Percentiles rank a stretch among this genome's conserved stretches.
These are phyloP conservation scores for Fusarium hainanense DNA, from an alignment of 2,329 filamentous ascomycete species.

Conservation along the genomic window DNA sequence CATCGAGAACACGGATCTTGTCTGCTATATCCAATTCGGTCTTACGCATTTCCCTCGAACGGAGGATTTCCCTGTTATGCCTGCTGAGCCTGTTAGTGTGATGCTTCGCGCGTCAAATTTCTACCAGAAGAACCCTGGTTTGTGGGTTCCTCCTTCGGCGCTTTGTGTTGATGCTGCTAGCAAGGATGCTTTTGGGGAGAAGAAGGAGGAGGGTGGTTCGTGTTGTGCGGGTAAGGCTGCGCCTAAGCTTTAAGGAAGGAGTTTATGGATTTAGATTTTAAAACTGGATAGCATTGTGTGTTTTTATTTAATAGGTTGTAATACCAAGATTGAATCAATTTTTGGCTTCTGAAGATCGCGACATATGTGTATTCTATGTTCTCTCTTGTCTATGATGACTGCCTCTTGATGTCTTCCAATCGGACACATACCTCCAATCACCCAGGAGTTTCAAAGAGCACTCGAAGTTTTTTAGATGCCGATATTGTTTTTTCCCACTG, in stretches of 20 bases:
- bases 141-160: conserved; percentile 77
- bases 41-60: conserved; percentile 89
- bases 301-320: background rate
- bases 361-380: too few relatives aligned
- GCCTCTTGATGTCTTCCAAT: too few relatives aligned
- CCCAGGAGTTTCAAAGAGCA: too few relatives aligned
- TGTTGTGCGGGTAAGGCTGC: conserved; percentile 38
- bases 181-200: conserved; percentile 35
- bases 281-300: background rate
- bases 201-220: conserved; percentile 35
- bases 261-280: background rate
- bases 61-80: conserved; percentile 95
- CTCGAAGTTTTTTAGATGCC: too few relatives aligned
- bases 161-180: conserved; percentile 41
- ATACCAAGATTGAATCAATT: background rate
- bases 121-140: conserved; percentile 80
- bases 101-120: conserved; percentile 84
- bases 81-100: conserved; percentile 84
- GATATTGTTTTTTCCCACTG: too few relatives aligned
- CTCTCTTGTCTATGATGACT: too few relatives aligned
- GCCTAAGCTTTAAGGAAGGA: conserved; percentile 18
- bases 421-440: too few relatives aligned
- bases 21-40: conserved; percentile 95
- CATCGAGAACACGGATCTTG: conserved; percentile 85
- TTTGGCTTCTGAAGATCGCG: too few relatives aligned